Conservation (phyloP, 306 rosid genomes). For the Begonia loranthoides region DNA sequence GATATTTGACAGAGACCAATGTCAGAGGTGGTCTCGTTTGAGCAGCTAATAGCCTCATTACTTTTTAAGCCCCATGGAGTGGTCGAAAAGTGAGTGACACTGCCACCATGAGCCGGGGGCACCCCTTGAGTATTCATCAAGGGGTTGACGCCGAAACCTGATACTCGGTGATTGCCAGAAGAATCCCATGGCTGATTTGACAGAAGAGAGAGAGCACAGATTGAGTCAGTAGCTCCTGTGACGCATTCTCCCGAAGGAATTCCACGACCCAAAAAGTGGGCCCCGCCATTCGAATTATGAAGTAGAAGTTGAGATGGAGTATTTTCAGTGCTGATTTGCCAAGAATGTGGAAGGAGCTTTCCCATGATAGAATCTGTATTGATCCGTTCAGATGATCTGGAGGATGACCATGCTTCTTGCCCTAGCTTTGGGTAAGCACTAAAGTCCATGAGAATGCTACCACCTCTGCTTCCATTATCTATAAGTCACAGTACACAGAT, state of each 20-base stretch:
- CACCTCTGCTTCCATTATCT: background rate
- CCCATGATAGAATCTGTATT: conserved; percentile 10
- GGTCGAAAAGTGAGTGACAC: conserved; percentile 35
- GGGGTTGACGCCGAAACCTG: conserved; percentile 3
- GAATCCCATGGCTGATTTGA: conserved; percentile 82
- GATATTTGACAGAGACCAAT: conserved; percentile 56
- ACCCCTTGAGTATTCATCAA: conserved; percentile 21
- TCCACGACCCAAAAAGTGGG: conserved; percentile 29
- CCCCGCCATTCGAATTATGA: conserved; percentile 46
- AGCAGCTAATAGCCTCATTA: conserved; percentile 31
- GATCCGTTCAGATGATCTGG: conserved; percentile 29
- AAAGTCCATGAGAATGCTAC: background rate
- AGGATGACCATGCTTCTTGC: too few species aligned
- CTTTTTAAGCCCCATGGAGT: conserved; percentile 55
- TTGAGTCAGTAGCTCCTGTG: conserved; percentile 47
- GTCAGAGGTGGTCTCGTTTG: conserved; percentile 28
- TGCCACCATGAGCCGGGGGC: background rate
- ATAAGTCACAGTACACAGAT: too few species aligned
- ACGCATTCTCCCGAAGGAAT: conserved; percentile 52
- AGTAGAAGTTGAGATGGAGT: conserved; percentile 29
- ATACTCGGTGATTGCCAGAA: conserved; percentile 23
- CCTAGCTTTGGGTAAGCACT: background rate
- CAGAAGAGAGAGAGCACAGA: conserved; percentile 99
- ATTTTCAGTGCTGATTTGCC: conserved; percentile 44
- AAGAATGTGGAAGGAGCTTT: conserved; percentile 24